Evolutionary conservation across 768 basidiomycete genomes (phyloP), one percentile per base, ranked within the genome.

Genomic region (Mycena alexandri): DNA sequence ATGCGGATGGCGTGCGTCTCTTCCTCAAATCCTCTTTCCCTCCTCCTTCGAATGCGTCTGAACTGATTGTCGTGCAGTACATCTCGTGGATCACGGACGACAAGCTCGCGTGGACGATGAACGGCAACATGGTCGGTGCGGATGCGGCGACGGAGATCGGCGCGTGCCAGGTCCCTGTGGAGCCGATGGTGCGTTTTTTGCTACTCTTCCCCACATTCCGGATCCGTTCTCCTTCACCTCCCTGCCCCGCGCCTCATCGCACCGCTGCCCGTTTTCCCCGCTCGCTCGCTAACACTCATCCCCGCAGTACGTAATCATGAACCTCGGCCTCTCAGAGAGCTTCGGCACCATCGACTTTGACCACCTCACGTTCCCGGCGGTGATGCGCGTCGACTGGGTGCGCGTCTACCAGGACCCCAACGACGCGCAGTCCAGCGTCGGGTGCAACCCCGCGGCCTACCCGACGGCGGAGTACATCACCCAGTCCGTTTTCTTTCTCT

Each of bases 61-160:
- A 60, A 52, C 46, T 70, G 41, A 68, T 46, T 63, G 17, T 47
- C 33, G 19, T 29, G 2, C 63, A 91, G 89, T 97, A 96, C 74
- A 94, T 96, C 71, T 87, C 93, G 3, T 97, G 95, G 95, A 81
- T 96, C 64, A 84, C 88, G 61, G 83, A 90, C 71, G 87, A 87
- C 75, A 81, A 87, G 70, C 74, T 84, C 25, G 80, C 90, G 11
- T 96, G 95, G 95, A 94, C 92, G 5, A 74, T 96, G 61, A 85
- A 87, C 56, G 91, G 83, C 22, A 83, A 86, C 4, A 93, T 90
- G 1, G 76, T 96, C 76, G 92, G 80, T 0, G 80, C 91, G 12
- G 90, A 96, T 75, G 34, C 82, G 6, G 72, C 74, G 38, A 87
- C 86, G 1, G 74, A 92, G 65, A 90, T 96, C 41, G 85, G 87